Base-by-base conservation (phyloP, 805 yeast species). In the Kuraishia borneana region DNA sequence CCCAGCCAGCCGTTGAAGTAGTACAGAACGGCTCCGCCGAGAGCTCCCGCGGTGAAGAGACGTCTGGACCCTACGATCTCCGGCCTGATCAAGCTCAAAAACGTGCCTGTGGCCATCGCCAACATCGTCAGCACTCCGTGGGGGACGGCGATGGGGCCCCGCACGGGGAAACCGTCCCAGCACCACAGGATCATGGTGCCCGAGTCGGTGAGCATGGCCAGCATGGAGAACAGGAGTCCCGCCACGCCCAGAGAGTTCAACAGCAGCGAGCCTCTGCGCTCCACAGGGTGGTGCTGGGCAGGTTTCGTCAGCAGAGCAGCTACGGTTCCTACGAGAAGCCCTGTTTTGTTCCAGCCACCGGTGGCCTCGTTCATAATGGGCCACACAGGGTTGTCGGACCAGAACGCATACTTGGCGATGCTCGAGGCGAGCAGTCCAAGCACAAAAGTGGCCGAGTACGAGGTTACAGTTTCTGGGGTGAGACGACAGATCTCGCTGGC, bases 301-400 rank as follows among this genome's bases (percentile, higher is more conserved):
- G 17, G 78, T 6, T 12, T 10, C 3, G 95, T 72, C 36, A 78
- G 61, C n/a, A 73, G 44, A 3, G 89, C 87, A 26, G 75, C 68
- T 7, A 69, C 42, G 4, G 77, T 45, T 17, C 94, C 95, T 33
- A 81, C 39, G 3, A 63, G 54, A 3, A 85, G 54, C 27, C 92
- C 94, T 21, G 73, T 57, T 34, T 63, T 65, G 55, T 89, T 89
- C 65, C 74, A 73, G 10, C 98, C 98, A 14, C 96, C 96, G 45
- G 83, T 87, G 9, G 63, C 70, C 13, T 65, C 66, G 52, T 87
- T 78, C 88, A 92, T 78, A 33, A 88, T 81, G 20, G 97, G 94
- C 98, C 98, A 92, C 32, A 87, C 63, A 26, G 98, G 98, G 52
- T 92, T 92, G 51, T 88, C 88, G 2, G 97, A 75, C 58, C 72